A percentile compares a stretch with the other conserved stretches of the same genome.
Evolutionary conservation across 805 yeast genomes (phyloP).

Genomic region (Metschnikowia bowlesiae): DNA sequence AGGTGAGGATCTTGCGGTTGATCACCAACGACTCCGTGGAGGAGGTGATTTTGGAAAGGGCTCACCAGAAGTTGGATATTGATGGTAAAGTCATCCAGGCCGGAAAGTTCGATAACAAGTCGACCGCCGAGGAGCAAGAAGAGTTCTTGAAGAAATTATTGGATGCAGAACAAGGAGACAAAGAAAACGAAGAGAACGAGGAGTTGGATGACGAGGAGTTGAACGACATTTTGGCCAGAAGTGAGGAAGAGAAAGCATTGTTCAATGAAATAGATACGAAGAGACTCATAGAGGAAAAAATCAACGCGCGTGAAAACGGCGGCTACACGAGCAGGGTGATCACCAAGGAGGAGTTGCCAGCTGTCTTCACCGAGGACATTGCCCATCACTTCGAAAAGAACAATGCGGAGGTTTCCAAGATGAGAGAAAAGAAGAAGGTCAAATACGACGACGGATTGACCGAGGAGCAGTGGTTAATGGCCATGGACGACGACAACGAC

Average conservation of each 20-base stretch:
- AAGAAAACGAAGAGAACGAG: slow-evolving; percentile 50
- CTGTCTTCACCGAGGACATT: slow-evolving; percentile 24
- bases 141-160: slow-evolving; percentile 66
- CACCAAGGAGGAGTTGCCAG: slow-evolving; percentile 24
- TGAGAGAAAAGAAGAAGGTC: slow-evolving; percentile 26
- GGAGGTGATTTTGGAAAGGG: slow-evolving; percentile 77
- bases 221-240: slow-evolving; percentile 67
- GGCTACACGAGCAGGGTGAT: slow-evolving; percentile 20
- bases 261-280: slow-evolving; percentile 61
- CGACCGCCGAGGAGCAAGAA: slow-evolving; percentile 84
- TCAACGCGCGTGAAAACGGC: slow-evolving; percentile 20
- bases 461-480: slow-evolving; percentile 37
- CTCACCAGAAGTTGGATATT: slow-evolving; percentile 76
- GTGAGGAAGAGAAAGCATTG: slow-evolving; percentile 53
- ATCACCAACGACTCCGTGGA: slow-evolving; percentile 81
- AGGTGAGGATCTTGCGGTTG: slow-evolving; percentile 74
- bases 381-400: slow-evolving; percentile 25
- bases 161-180: slow-evolving; percentile 62
- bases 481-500: slow-evolving; percentile 60
- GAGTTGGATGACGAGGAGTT: slow-evolving; percentile 65
- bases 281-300: slow-evolving; percentile 30
- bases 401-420: slow-evolving; percentile 21
- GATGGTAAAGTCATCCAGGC: slow-evolving; percentile 91
- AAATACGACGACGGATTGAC: slow-evolving; percentile 42
- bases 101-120: slow-evolving; percentile 83